Base-by-base conservation (phyloP, 202 grass and related monocot genomes). In the Miscanthus sacchariflorus region DNA sequence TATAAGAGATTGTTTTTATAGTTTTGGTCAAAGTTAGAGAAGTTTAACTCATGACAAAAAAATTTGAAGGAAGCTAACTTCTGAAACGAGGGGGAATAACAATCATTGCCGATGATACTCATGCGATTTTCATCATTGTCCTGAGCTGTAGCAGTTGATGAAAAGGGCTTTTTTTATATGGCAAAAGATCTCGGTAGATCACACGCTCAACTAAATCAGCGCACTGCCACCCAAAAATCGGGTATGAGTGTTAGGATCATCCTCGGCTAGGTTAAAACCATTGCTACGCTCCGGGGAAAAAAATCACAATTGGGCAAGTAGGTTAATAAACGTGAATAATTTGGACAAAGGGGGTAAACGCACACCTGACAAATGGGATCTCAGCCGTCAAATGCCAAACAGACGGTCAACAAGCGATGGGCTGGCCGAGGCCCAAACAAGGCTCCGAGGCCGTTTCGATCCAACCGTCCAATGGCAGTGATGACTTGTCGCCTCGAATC, bases 391-490 rank as follows among this genome's bases (percentile, higher is more conserved):
- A 63, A 80, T 35, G 27, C 6, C 0, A 14, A 85, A 42, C 82
- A 2, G n/a, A 85, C 68, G 76, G 68, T 35, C 23, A 12, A 0
- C 6, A 28, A 12, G 4, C 56, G 33, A 25, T 49, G 66, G 50
- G 39, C 50, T 64, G 80, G 50, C 74, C 4, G 2, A 30, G 74
- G 66, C 39, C 81, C 46, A 84, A 84, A 27, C 52, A 1, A 11
- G 28, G 9, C 39, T 11, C 30, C 17, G 5, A n/a, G 67, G 42
- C 68, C 43, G 68, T 80, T 84, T 24, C 17, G 12, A 89, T 89
- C 81, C 75, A n/a, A 79, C 75, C 81, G 81, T 79, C 81, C 75
- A n/a, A 89, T 76, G 81, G 87, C 68, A 1, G 49, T 1, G 50
- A 88, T 65, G 38, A 30, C 70, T 68, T 68, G 78, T 76, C 59